A percentile compares a stretch with the other conserved stretches of the same genome.
phyloP scores from a whole-genome alignment of 2,329 filamentous ascomycete genomes.

The Fusarium luffae region DNA sequence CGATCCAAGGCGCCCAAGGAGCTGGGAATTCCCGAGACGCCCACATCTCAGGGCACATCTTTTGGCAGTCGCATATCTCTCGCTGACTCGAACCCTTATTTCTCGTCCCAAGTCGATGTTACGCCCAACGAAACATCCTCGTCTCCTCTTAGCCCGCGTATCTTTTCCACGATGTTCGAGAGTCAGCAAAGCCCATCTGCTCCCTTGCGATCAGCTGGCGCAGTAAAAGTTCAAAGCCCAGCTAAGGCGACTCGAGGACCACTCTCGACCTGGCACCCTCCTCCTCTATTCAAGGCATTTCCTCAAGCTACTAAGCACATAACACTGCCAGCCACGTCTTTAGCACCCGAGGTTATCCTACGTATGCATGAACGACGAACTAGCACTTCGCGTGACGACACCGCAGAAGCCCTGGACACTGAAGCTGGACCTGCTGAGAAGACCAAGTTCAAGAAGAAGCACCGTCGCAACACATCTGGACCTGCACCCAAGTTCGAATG shows the following conservation, averaged over 20 bases:
- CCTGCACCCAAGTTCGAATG: slow-evolving; percentile 67
- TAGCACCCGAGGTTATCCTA: slow-evolving; percentile 76
- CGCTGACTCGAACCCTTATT: slow-evolving; percentile 58
- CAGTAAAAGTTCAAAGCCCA: slow-evolving; percentile 30
- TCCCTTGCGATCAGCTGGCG: slow-evolving; percentile 15
- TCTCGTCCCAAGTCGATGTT: slow-evolving; percentile 51
- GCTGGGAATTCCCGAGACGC: slow-evolving; percentile 45
- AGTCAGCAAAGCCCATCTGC: slow-evolving; percentile 24
- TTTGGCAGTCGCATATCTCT: slow-evolving; percentile 59
- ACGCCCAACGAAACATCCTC: slow-evolving; percentile 52
- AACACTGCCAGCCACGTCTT: slow-evolving; percentile 72
- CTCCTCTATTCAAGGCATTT: slow-evolving; percentile 87
- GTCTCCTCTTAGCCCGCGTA: slow-evolving; percentile 38
- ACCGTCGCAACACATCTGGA: slow-evolving; percentile 56
- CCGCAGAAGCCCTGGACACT: slow-evolving; percentile 17
- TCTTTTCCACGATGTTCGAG: slow-evolving; percentile 44
- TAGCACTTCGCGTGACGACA: slow-evolving; percentile 35
- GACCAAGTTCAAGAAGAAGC: slow-evolving; percentile 57
- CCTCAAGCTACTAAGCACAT: slow-evolving; percentile 84
- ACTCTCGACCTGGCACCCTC: slow-evolving; percentile 69
- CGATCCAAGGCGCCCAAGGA: slow-evolving; percentile 56
- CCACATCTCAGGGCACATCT: slow-evolving; percentile 51
- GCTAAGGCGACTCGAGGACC: slow-evolving; percentile 46
- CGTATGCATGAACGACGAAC: slow-evolving; percentile 66
- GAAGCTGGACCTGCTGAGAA: slow-evolving; percentile 47